Base-by-base conservation (phyloP, 2,329 filamentous ascomycete species). In the Lasiodiplodia theobromae region DNA sequence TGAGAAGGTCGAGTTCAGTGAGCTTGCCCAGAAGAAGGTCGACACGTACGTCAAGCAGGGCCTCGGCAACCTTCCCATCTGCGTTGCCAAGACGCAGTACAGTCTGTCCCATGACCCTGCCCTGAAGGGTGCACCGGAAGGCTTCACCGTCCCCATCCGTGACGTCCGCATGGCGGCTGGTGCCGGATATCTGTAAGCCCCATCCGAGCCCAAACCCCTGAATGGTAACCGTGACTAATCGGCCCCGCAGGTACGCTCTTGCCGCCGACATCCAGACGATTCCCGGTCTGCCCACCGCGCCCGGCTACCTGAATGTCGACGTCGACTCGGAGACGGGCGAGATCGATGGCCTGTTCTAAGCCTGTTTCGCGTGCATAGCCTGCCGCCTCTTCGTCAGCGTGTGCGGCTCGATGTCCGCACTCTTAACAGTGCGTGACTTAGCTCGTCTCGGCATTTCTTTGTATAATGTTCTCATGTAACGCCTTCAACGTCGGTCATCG, bases 191-290 rank as follows among this genome's bases (percentile, higher is more conserved):
- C 83, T 97, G 87, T 93, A 82, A 87, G 90, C 85, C 70, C 64
- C 51, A 31, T 38, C 54, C 14, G 28, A 25, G 37, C 18, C 28
- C 25, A 21, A 25, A 8, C 40, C 25, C 28, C 25, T 66, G 56
- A 7, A 16, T 6, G 54, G 64, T 69, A 63, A 73, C 76, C 71
- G 73, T 57, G 18, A 57, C 81, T 86, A 77, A 85, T 71, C 63
- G 8, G 7, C 40, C 18, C 67, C 57, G 54, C 72, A 92, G 91
- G 66, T 97, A 97, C 75, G 96, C 96, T 7, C 87, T 98, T 70
- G 96, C 96, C 66, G 96, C 96, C 16, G 96, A 99, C 77, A 98
- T 99, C 73, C 96, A 98, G 85, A 99, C 96, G 1, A 99, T 99
- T 72, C 96, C 96, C 16, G 96, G 96, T 70, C 85, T 99, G 72